Base-by-base conservation (phyloP, 2,329 filamentous ascomycete species). In the Xylariomycetidae sp. region DNA sequence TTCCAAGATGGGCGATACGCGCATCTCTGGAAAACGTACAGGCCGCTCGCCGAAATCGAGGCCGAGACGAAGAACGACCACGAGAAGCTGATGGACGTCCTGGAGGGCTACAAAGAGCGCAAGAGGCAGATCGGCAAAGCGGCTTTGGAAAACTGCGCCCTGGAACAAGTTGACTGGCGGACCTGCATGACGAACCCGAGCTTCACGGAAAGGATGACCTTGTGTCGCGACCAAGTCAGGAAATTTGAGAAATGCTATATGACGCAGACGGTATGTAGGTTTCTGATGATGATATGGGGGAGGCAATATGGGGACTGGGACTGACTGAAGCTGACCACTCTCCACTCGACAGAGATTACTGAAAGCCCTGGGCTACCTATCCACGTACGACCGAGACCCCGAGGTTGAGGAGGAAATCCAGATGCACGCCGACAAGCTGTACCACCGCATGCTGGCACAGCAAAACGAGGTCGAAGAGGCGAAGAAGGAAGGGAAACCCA, bases 391-490 rank as follows among this genome's bases (percentile, higher is more conserved):
- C 27, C 75, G 80, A 15, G 67, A 81, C 7, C 64, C 72, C 1
- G 72, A 80, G 18, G 73, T 85, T 32, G 85, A 95, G 50, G 89
- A 96, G 58, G 77, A 83, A 48, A 88, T 98, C 41, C 92, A 97
- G 62, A 87, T 97, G 82, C 89, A 96, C 59, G 90, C 90, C 38
- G 92, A 98, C 64, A 78, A 77, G 43, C 71, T 98, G 25, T 98
- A 88, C 61, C 85, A 90, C 52, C 79, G 84, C 48, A 88, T 97
- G 81, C 62, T 94, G 23, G 74, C 78, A 41, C 88, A 94, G 56
- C 90, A 98, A 61, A 70, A 69, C 14, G 75, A 73, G 42, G 78
- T 85, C n/a, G 77, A 84, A 44, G 72, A 79, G 50, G 85, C 83
- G 22, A 80, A 80, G 58, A 67, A 71, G 34, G 72, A 75, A 44